Evolutionary conservation across 2,329 filamentous ascomycete genomes (phyloP).

Genomic region (Xylariaceae sp.): DNA sequence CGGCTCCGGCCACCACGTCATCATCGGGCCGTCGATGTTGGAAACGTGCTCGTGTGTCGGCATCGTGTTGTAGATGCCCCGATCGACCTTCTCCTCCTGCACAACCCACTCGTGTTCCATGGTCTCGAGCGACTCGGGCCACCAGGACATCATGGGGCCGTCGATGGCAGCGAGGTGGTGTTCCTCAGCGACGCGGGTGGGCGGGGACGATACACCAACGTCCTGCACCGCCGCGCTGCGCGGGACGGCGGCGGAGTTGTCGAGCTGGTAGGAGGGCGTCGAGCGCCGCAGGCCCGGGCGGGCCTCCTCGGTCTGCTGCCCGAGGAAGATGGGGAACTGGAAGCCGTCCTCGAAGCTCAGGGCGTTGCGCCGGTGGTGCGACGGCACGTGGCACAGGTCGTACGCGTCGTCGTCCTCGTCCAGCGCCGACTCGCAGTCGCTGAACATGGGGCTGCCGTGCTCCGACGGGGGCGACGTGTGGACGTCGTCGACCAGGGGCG

Average conservation of each 20-base stretch:
- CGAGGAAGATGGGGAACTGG: slow-evolving; percentile 26
- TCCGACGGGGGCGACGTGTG: slow-evolving; percentile 10
- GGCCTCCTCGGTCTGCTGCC: slow-evolving; percentile 30
- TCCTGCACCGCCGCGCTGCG: slow-evolving; percentile 11
- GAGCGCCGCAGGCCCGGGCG: neutral
- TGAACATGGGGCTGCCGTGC: slow-evolving; percentile 16
- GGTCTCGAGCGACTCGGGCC: slow-evolving; percentile 30
- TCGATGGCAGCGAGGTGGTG: slow-evolving; percentile 21
- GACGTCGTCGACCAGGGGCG: slow-evolving; percentile 7
- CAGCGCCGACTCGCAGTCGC: slow-evolving; percentile 23
- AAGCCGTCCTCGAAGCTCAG: slow-evolving; percentile 24
- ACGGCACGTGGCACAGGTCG: slow-evolving; percentile 19
- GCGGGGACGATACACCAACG: neutral
- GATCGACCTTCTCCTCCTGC: slow-evolving; percentile 15
- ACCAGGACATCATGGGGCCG: slow-evolving; percentile 36
- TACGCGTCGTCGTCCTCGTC: slow-evolving; percentile 24
- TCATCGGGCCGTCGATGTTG: slow-evolving; percentile 26
- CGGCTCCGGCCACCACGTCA: slow-evolving; percentile 33
- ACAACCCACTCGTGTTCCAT: slow-evolving; percentile 30
- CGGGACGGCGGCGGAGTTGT: too few relatives aligned
- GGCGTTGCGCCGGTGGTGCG: slow-evolving; percentile 24
- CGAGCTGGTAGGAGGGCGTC: neutral
- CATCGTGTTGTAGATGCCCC: slow-evolving; percentile 6
- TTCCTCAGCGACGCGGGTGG: slow-evolving; percentile 4
- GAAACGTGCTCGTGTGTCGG: slow-evolving; percentile 20